These are phyloP conservation scores for Apiosordaria backusii DNA, from an alignment of 495 filamentous ascomycete species.

Conservation along the genomic window DNA sequence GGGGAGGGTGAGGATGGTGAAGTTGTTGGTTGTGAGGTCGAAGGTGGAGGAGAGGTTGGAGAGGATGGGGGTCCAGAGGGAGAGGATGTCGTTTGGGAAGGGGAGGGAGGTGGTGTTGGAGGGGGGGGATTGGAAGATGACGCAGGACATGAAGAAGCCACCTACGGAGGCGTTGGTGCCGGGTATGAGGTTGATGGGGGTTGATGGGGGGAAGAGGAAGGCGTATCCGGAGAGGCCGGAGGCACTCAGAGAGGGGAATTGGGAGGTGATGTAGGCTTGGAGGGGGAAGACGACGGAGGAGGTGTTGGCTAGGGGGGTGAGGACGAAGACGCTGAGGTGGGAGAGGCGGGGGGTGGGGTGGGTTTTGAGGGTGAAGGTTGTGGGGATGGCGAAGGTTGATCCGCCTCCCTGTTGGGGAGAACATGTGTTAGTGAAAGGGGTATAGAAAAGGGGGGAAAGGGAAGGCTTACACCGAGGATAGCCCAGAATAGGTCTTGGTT, in stretches of 20 bases:
- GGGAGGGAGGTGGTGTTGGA: conserved; percentile 3
- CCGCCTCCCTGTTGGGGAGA: conserved; percentile 49
- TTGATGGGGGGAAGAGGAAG: conserved; percentile 27
- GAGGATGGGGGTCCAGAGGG: conserved; percentile 41
- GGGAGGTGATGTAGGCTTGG: conserved; percentile 37
- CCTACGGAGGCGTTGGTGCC: conserved; percentile 28
- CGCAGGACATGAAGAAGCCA: conserved; percentile 29
- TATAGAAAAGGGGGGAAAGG: neutral
- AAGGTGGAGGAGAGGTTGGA: conserved; percentile 42
- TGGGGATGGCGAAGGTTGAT: conserved; percentile 62
- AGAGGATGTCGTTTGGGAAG: conserved; percentile 36
- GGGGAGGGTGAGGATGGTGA: neutral
- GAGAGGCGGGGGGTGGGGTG: conserved; percentile 33
- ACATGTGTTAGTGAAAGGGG: neutral
- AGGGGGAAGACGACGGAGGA: conserved; percentile 26
- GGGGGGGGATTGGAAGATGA: conserved; percentile 22
- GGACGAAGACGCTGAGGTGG: conserved; percentile 16
- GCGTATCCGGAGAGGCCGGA: conserved; percentile 41
- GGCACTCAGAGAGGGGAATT: conserved; percentile 35
- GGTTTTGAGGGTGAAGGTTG: conserved; percentile 49
- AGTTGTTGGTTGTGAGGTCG: neutral
- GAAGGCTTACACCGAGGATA: conserved; percentile 50
- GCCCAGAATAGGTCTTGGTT: conserved; percentile 67
- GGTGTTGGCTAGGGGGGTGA: conserved; percentile 12
- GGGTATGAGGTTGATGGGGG: conserved; percentile 14